Conservation (phyloP, 768 basidiomycete species). For the Mycena polygramma region DNA sequence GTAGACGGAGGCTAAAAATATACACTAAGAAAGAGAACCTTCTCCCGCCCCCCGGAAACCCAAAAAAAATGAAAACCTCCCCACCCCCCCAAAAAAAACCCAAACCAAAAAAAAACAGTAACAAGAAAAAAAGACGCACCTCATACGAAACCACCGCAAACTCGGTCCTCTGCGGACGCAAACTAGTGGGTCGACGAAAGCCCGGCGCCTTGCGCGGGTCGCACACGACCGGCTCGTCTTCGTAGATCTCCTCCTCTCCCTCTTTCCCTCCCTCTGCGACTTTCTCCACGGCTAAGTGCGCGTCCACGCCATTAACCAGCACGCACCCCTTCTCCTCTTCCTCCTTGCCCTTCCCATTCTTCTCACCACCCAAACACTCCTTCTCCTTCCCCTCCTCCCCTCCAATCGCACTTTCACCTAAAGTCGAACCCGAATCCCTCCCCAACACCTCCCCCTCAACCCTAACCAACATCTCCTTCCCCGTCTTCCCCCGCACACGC, state of each 20-base stretch:
- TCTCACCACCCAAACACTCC: slow-evolving; percentile 51
- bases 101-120: not conserved
- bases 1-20: not conserved
- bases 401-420: slow-evolving; percentile 55
- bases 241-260: slow-evolving; percentile 17
- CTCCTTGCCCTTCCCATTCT: slow-evolving; percentile 49
- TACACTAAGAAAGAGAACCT: too few relatives aligned
- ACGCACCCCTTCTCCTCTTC: slow-evolving; percentile 38
- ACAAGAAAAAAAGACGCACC: slow-evolving; percentile 23
- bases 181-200: slow-evolving; percentile 42
- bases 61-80: not conserved
- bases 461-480: slow-evolving; percentile 67
- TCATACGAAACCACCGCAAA: slow-evolving; percentile 29
- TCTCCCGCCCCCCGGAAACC: not conserved
- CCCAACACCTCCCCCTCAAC: slow-evolving; percentile 69
- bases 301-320: slow-evolving; percentile 43
- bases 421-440: not conserved
- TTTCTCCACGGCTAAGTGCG: too few relatives aligned
- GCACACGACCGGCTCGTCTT: slow-evolving; percentile 42
- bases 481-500: slow-evolving; percentile 73
- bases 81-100: not conserved
- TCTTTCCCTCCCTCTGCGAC: slow-evolving; percentile 42
- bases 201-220: slow-evolving; percentile 35
- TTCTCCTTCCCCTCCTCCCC: slow-evolving; percentile 48
- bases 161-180: slow-evolving; percentile 48